Percentiles rank a stretch among this genome's conserved stretches.
Evolutionary conservation across 2,329 filamentous ascomycete species (phyloP).

Genomic region (Lachnellula suecica): DNA sequence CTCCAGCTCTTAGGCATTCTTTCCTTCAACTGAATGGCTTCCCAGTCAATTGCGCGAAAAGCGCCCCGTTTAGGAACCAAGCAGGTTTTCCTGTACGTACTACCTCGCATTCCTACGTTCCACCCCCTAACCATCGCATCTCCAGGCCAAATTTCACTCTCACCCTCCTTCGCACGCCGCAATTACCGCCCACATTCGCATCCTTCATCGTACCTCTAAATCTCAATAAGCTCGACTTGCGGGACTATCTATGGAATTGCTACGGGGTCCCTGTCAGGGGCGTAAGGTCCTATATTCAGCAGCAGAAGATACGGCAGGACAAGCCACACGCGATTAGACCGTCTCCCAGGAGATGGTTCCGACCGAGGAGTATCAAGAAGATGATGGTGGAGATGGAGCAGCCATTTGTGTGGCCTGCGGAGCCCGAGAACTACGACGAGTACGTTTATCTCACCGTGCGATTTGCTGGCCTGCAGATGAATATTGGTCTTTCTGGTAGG

Average conservation of each 20-base stretch:
- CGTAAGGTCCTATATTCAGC: constrained; percentile 79
- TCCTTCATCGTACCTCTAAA: constrained; percentile 87
- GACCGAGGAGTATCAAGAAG: constrained; percentile 75
- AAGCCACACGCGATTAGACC: constrained; percentile 38
- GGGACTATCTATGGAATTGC: constrained; percentile 87
- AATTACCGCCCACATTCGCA: constrained; percentile 76
- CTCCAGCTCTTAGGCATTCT: too few relatives aligned
- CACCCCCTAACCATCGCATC: background rate
- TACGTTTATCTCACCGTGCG: constrained; percentile 39
- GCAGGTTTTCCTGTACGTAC: constrained; percentile 55
- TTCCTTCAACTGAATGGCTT: too few relatives aligned
- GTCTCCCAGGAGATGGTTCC: constrained; percentile 57
- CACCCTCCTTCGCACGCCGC: constrained; percentile 71
- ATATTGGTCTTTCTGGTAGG: background rate
- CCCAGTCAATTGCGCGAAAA: constrained; percentile 6
- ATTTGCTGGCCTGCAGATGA: constrained; percentile 11
- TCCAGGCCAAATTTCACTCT: constrained; percentile 78
- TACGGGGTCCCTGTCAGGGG: constrained; percentile 74
- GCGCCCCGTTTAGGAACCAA: constrained; percentile 47
- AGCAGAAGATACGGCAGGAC: constrained; percentile 60
- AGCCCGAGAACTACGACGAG: constrained; percentile 58
- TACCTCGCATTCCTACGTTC: background rate
- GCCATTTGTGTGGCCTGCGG: constrained; percentile 85
- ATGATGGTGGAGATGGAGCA: constrained; percentile 91
- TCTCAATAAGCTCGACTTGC: constrained; percentile 95